Evolutionary conservation across 2,329 filamentous ascomycete genomes (phyloP), one percentile per base, ranked within the genome.

Genomic region (Pseudopithomyces chartarum): DNA sequence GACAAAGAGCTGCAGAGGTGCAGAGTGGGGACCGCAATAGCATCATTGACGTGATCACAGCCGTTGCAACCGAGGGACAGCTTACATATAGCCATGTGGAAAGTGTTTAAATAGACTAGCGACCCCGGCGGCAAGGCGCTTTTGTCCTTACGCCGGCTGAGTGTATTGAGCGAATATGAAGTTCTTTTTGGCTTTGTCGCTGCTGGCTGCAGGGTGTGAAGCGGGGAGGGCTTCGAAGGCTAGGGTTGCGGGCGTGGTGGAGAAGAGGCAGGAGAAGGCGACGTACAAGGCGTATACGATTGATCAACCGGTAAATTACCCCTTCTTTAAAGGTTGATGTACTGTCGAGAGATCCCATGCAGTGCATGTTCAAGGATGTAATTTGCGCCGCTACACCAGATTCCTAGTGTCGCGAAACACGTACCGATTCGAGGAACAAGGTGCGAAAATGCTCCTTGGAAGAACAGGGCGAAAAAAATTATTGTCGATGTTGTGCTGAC

Each of bases 281-380:
- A 58, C 22, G 58, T 72, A 72, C 49, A 52, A 54, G 15, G 59
- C 65, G 46, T 57, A 71, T 49, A 63, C 59, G 2, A 67, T 72
- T 55, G 61, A 71, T 17, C 62, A 68, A 46, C 65, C 64, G 6
- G 67, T 70, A 61, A 15, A 59, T 42, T 7, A 17, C n/a, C 20
- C 33, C 13, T 3, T 0, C 17, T 20, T 54, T 3, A 12, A 33
- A 1, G 2, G 1, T 15, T 42, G 38, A 8, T n/a, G 4, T 19
- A 38, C 20, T 7, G 7, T 33, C 32, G 32, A 7, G 13, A 7
- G 7, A 13, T 33, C 7, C 32, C 13, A 33, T 7, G 34, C 34
- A 36, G 5, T 36, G 3, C 34, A n/a, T 13, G 32, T 13, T 13
- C 32, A 33, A 7, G n/a, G n/a, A n/a, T n/a, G n/a, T n/a, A n/a